Evolutionary conservation across 768 basidiomycete genomes (phyloP).

Genomic region (Hericium erinaceus): DNA sequence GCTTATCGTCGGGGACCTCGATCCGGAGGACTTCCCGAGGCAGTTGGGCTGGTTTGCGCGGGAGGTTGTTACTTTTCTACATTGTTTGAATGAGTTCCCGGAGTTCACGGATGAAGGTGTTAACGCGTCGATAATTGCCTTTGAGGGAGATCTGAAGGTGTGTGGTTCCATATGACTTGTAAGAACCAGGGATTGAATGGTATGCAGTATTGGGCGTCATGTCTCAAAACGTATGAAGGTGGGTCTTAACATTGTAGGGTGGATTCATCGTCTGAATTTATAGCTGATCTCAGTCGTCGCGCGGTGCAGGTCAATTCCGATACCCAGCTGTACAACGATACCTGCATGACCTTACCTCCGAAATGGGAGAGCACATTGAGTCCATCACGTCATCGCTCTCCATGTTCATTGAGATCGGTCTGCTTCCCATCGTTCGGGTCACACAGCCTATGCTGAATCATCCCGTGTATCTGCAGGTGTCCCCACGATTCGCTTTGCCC

Average conservation of each 20-base stretch:
- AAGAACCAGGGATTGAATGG: neutral
- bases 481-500: slow-evolving; percentile 67
- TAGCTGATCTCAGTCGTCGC: neutral
- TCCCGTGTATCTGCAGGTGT: slow-evolving; percentile 37
- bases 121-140: slow-evolving; percentile 55
- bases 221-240: slow-evolving; percentile 57
- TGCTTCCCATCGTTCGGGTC: slow-evolving; percentile 17
- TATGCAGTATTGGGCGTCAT: slow-evolving; percentile 64
- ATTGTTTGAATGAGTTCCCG: slow-evolving; percentile 70
- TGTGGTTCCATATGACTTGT: slow-evolving; percentile 8
- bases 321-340: slow-evolving; percentile 67
- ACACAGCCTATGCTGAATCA: neutral
- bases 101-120: slow-evolving; percentile 69
- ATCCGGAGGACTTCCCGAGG: slow-evolving; percentile 56
- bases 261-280: neutral
- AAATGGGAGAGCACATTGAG: slow-evolving; percentile 69
- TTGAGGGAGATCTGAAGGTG: slow-evolving; percentile 64
- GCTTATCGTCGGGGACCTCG: slow-evolving; percentile 44
- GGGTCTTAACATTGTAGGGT: slow-evolving; percentile 8
- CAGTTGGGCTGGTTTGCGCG: slow-evolving; percentile 53
- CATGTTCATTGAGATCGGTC: slow-evolving; percentile 71
- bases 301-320: slow-evolving; percentile 50
- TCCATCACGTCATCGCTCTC: slow-evolving; percentile 57
- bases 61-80: slow-evolving; percentile 60
- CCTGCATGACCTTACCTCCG: slow-evolving; percentile 62